A percentile compares a stretch with the other conserved stretches of the same genome.
These are phyloP conservation scores for Backusella luteola DNA, from an alignment of 192 early-diverging fungal genomes.

Conservation along the genomic window DNA sequence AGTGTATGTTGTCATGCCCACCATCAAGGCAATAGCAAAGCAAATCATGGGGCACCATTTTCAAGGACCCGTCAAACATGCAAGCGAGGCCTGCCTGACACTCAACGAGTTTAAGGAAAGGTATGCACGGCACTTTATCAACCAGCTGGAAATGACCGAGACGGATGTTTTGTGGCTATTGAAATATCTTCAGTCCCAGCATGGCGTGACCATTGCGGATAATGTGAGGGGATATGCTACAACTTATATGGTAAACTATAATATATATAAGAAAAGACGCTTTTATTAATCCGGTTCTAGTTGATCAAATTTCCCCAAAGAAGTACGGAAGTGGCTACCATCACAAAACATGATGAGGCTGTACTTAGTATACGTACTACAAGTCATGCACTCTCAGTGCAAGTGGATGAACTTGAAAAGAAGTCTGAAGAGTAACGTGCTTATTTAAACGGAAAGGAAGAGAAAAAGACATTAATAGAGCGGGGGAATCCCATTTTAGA, in stretches of 20 bases:
- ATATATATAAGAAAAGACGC: neutral
- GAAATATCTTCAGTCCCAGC: slow-evolving; percentile 25
- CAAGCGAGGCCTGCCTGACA: neutral
- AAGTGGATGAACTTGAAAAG: slow-evolving; percentile 57
- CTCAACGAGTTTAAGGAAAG: slow-evolving; percentile 4
- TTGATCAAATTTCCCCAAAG: slow-evolving; percentile 24
- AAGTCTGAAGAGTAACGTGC: slow-evolving; percentile 50
- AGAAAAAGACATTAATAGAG: neutral
- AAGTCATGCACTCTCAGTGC: slow-evolving; percentile 42
- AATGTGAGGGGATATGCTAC: slow-evolving; percentile 19
- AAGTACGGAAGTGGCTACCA: slow-evolving; percentile 15
- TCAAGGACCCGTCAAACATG: neutral
- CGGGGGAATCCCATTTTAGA: neutral
- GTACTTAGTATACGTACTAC: slow-evolving; percentile 58
- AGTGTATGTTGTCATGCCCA: slow-evolving; percentile 16
- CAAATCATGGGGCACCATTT: neutral
- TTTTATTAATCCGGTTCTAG: neutral
- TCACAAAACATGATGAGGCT: slow-evolving; percentile 57
- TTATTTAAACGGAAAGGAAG: neutral
- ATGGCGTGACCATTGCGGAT: slow-evolving; percentile 16
- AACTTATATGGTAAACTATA: neutral
- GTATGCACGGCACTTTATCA: neutral
- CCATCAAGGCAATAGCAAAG: neutral
- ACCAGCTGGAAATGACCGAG: slow-evolving; percentile 24
- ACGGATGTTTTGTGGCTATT: slow-evolving; percentile 28